Evolutionary conservation across 2,329 filamentous ascomycete genomes (phyloP).

Genomic region (Gnomoniopsis sp.): DNA sequence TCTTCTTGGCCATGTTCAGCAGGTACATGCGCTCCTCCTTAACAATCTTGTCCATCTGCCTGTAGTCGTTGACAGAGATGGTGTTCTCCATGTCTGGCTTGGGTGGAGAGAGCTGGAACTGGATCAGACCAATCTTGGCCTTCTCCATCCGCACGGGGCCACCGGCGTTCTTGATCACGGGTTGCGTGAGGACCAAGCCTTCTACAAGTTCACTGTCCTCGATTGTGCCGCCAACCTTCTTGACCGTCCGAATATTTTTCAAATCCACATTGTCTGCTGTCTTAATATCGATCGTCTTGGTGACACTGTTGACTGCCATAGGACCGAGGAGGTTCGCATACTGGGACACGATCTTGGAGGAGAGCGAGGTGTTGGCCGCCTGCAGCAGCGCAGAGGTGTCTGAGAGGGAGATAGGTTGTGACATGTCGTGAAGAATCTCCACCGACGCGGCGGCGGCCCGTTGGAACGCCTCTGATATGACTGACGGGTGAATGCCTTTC

Average conservation of each 20-base stretch:
- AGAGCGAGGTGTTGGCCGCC: slow-evolving; percentile 93
- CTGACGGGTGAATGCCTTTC: slow-evolving; percentile 95
- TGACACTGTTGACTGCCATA: slow-evolving; percentile 96
- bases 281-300: slow-evolving; percentile 93
- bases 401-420: slow-evolving; percentile 82
- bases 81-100: slow-evolving; percentile 99
- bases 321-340: slow-evolving; percentile 93
- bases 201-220: slow-evolving; percentile 98
- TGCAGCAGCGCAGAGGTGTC: slow-evolving; percentile 90
- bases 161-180: slow-evolving; percentile 88
- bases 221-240: slow-evolving; percentile 97
- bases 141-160: slow-evolving; percentile 94
- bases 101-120: slow-evolving; percentile 96
- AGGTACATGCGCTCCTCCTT: slow-evolving; percentile 99
- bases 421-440: slow-evolving; percentile 89
- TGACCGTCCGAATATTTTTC: slow-evolving; percentile 93
- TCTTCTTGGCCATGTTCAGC: slow-evolving; percentile 99
- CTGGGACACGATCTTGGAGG: slow-evolving; percentile 97
- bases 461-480: slow-evolving; percentile 98
- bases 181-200: slow-evolving; percentile 86
- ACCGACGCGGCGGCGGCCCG: slow-evolving; percentile 87
- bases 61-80: slow-evolving; percentile 98
- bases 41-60: slow-evolving; percentile 99
- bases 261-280: slow-evolving; percentile 95
- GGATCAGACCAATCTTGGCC: slow-evolving; percentile 92